Base-by-base conservation (phyloP, 176 grass and related monocot species). In the Lolium perenne region DNA sequence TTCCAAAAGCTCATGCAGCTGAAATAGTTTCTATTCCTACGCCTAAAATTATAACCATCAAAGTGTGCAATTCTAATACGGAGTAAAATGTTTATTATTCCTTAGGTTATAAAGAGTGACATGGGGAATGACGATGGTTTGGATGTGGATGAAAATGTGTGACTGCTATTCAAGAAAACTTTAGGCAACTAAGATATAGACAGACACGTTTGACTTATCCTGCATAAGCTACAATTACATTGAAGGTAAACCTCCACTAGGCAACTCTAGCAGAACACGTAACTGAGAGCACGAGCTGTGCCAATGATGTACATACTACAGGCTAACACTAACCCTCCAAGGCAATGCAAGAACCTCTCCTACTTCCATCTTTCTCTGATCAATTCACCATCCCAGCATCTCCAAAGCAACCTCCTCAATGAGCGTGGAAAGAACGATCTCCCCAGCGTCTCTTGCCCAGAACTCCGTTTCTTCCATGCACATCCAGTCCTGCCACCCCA, bases 401-500 rank as follows among this genome's bases (percentile, higher is more conserved):
- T 91, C 86, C 12, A 89, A 2, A 81, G 71, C 89, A 82, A 47
- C 55, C 40, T 98, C 93, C 74, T 91, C 91, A 16, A 98, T 53
- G 10, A 98, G 88, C 48, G 9, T 57, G 22, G 78, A 89, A 3
- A 95, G 60, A 17, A 95, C 76, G 46, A 56, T 53, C 49, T 93
- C 89, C 82, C 76, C 82, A 1, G 82, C 78, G 51, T 93, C 87
- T 80, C 74, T 69, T 29, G 77, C 74, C 71, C 95, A 79, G 74
- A 47, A 40, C 8, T 90, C 86, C 1, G 89, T 89, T 45, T 97
- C 93, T n/a, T 95, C 95, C 79, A 86, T 84, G 80, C 61, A 92
- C 54, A 87, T 60, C 87, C 87, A 90, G 62, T 90, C 80, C 54
- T 87, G 65, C 95, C 95, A 95, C 41, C 95, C 87, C 80, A 90